A percentile compares a stretch with the other conserved stretches of the same genome.
Conservation (phyloP, 208 protist species). For the Wallacemonas collosoma region DNA sequence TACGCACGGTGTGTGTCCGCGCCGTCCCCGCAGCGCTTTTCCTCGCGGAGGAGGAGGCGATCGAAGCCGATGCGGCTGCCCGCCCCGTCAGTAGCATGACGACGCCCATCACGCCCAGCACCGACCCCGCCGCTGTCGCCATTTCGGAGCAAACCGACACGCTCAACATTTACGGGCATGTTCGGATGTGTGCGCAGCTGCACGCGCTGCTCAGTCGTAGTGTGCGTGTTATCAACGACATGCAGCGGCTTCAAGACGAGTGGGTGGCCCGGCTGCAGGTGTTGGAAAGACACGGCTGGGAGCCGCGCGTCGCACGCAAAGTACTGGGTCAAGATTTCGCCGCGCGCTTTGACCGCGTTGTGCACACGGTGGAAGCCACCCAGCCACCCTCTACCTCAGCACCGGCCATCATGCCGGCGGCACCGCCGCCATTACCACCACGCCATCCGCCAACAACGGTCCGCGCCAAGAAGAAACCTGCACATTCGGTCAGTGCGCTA, state of each 20-base stretch:
- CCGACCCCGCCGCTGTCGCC: too few relatives aligned
- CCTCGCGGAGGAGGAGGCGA: not conserved
- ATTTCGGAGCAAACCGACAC: not conserved
- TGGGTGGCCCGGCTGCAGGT: not conserved
- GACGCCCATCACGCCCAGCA: too few relatives aligned
- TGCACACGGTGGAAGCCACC: not conserved
- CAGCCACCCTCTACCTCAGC: not conserved
- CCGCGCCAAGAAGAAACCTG: not conserved
- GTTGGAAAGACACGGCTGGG: slow-evolving; percentile 1
- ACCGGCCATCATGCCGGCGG: not conserved
- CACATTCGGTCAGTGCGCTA: not conserved
- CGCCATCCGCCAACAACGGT: not conserved
- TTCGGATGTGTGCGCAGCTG: not conserved
- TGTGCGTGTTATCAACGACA: not conserved
- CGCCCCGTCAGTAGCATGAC: too few relatives aligned
- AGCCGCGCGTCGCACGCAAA: slow-evolving; percentile 3
- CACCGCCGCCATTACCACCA: not conserved
- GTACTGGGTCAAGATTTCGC: slow-evolving; percentile 4
- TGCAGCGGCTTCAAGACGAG: slow-evolving; percentile 1
- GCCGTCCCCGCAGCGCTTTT: not conserved
- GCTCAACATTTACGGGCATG: not conserved
- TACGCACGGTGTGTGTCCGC: not conserved
- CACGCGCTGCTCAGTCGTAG: not conserved
- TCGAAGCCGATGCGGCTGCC: not conserved
- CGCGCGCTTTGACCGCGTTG: not conserved